These are phyloP conservation scores for Pelargonium fulgidum DNA, from an alignment of 441 rosid genomes.

Conservation along the genomic window DNA sequence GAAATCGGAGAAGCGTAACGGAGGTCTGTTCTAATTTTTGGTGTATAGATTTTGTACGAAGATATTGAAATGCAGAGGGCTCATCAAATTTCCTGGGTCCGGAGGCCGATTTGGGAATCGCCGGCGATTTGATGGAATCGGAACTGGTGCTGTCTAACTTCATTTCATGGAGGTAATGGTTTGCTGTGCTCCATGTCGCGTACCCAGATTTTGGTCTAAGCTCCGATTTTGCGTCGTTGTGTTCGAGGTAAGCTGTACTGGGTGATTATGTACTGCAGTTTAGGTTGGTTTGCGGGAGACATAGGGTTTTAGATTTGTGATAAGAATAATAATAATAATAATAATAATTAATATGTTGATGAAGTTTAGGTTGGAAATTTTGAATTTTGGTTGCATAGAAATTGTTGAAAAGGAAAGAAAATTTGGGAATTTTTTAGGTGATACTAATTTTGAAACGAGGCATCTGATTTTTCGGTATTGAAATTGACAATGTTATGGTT, in stretches of 20 bases:
- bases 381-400: constrained; percentile 14
- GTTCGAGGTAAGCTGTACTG: constrained; percentile 43
- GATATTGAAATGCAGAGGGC: constrained; percentile 39
- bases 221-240: constrained; percentile 44
- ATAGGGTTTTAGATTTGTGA: constrained; percentile 27
- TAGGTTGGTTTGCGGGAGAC: constrained; percentile 10
- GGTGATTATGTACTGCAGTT: constrained; percentile 7
- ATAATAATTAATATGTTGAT: neutral
- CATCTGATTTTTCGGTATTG: constrained; percentile 8
- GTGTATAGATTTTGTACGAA: neutral
- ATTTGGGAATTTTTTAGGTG: constrained; percentile 13
- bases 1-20: neutral
- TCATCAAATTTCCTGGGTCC: constrained; percentile 29
- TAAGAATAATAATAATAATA: too few relatives aligned
- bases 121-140: constrained; percentile 63
- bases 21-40: neutral
- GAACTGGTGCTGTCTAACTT: constrained; percentile 24
- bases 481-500: constrained; percentile 6
- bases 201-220: constrained; percentile 31
- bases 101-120: constrained; percentile 35
- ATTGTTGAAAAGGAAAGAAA: constrained; percentile 7
- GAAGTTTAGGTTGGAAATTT: constrained; percentile 14
- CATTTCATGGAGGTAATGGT: constrained; percentile 64
- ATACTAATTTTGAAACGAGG: constrained; percentile 14
- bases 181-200: constrained; percentile 32